Conservation (phyloP, 2,329 filamentous ascomycete species). For the Pestalotiopsis sp. region DNA sequence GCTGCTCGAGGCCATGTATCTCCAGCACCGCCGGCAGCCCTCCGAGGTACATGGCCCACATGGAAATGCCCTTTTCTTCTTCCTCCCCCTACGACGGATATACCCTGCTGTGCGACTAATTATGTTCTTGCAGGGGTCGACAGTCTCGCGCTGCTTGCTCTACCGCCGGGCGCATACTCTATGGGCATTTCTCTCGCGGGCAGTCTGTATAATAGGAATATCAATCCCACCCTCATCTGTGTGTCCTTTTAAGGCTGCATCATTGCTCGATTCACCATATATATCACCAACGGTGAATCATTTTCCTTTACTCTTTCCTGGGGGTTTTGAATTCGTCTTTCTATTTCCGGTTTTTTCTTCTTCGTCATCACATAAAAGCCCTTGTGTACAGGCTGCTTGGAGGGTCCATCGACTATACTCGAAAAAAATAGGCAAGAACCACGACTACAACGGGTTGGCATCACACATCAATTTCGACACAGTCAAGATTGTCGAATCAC, state of each 20-base stretch:
- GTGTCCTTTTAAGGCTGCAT: slow-evolving; percentile 23
- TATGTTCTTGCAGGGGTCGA: slow-evolving; percentile 20
- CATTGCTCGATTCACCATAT: slow-evolving; percentile 24
- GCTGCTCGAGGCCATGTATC: not conserved
- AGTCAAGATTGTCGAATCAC: not conserved
- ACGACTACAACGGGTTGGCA: slow-evolving; percentile 13
- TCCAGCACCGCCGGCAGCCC: not conserved
- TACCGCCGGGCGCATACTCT: slow-evolving; percentile 4
- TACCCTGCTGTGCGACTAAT: slow-evolving; percentile 17
- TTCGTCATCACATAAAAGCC: slow-evolving; percentile 17
- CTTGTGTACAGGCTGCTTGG: slow-evolving; percentile 25
- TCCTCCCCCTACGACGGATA: not conserved
- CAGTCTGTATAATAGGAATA: slow-evolving; percentile 15
- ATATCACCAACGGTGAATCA: slow-evolving; percentile 22
- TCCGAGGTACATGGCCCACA: not conserved
- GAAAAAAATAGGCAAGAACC: slow-evolving; percentile 17
- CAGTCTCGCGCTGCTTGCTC: slow-evolving; percentile 5
- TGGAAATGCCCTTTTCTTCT: not conserved
- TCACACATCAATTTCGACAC: not conserved
- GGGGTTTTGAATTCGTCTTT: slow-evolving; percentile 20
- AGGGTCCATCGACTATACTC: slow-evolving; percentile 22
- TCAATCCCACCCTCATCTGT: slow-evolving; percentile 21
- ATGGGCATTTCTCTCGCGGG: not conserved
- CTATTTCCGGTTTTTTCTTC: slow-evolving; percentile 12
- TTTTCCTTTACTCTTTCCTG: slow-evolving; percentile 30